phyloP scores from a whole-genome alignment of 352 stramenopile species.

The Globisporangium parvum region DNA sequence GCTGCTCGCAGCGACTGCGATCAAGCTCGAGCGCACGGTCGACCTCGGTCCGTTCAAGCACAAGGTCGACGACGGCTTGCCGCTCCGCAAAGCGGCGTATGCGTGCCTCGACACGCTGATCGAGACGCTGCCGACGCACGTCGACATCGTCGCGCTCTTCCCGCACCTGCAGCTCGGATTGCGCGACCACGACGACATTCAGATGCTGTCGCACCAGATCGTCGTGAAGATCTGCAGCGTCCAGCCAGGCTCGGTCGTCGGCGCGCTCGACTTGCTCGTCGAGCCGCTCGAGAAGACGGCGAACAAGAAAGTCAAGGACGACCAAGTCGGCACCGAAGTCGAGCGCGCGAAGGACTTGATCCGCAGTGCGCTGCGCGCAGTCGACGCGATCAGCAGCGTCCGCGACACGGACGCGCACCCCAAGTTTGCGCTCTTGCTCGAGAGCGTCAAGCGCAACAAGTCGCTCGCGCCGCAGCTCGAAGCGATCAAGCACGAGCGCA shows the following conservation, averaged over 20 bases:
- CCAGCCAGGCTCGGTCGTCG: conserved; percentile 76
- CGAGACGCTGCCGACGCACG: conserved; percentile 87
- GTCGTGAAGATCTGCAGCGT: conserved; percentile 91
- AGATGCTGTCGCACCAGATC: conserved; percentile 96
- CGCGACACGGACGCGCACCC: conserved; percentile 69
- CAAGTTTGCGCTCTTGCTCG: conserved; percentile 56
- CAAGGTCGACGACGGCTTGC: conserved; percentile 90
- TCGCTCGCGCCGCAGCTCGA: conserved; percentile 54
- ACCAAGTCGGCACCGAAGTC: conserved; percentile 93
- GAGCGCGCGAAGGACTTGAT: conserved; percentile 96
- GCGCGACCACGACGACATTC: conserved; percentile 94
- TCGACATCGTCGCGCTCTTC: conserved; percentile 92
- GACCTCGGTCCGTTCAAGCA: conserved; percentile 99
- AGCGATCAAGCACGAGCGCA: conserved; percentile 52
- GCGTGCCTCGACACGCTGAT: conserved; percentile 95
- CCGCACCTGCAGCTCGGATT: conserved; percentile 90
- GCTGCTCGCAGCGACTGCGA: conserved; percentile 86
- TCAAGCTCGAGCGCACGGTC: conserved; percentile 95
- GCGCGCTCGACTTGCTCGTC: conserved; percentile 86
- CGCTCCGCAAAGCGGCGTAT: conserved; percentile 89
- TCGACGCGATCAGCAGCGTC: conserved; percentile 71
- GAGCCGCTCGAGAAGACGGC: conserved; percentile 93
- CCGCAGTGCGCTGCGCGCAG: conserved; percentile 89
- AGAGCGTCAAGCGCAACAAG: conserved; percentile 66
- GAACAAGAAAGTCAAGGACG: conserved; percentile 94